These are phyloP conservation scores for Neospermospora avenae DNA, from an alignment of 2,329 filamentous ascomycete genomes.

Conservation along the genomic window DNA sequence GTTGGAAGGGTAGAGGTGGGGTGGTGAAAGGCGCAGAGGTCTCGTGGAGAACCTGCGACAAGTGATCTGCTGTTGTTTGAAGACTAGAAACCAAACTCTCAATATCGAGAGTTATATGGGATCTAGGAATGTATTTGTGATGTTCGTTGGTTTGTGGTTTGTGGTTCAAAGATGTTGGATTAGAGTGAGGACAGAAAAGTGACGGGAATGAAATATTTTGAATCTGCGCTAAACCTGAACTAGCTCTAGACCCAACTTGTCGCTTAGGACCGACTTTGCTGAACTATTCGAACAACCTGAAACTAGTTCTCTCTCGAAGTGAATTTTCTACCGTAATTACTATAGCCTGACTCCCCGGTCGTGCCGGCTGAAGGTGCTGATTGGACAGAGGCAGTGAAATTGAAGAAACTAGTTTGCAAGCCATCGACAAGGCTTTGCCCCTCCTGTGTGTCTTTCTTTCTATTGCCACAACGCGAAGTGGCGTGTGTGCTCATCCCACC, in stretches of 20 bases:
- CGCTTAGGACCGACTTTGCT: no score
- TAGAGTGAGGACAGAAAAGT: slow-evolving; percentile 7
- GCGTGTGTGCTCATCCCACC: not conserved
- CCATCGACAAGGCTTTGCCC: not conserved
- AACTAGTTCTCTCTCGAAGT: no score
- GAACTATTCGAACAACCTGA: no score
- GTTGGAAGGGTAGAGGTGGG: slow-evolving; percentile 30
- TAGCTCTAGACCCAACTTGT: not conserved
- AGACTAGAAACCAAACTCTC: slow-evolving; percentile 50
- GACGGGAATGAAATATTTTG: slow-evolving; percentile 8
- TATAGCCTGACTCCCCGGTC: not conserved
- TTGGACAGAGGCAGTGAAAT: not conserved
- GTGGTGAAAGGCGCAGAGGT: slow-evolving; percentile 31
- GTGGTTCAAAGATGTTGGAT: slow-evolving; percentile 25
- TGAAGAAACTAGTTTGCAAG: not conserved
- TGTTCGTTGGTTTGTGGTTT: slow-evolving; percentile 21
- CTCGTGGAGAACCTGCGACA: slow-evolving; percentile 35
- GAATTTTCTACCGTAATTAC: not conserved
- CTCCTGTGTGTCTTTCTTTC: not conserved
- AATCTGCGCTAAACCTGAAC: not conserved
- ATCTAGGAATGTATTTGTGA: slow-evolving; percentile 29
- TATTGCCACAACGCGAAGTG: slow-evolving; percentile 12
- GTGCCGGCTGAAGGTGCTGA: not conserved
- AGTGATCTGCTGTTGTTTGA: slow-evolving; percentile 31
- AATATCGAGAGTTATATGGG: slow-evolving; percentile 36